phyloP scores from a whole-genome alignment of 768 basidiomycete genomes.

The Cyclocybe cylindracea region DNA sequence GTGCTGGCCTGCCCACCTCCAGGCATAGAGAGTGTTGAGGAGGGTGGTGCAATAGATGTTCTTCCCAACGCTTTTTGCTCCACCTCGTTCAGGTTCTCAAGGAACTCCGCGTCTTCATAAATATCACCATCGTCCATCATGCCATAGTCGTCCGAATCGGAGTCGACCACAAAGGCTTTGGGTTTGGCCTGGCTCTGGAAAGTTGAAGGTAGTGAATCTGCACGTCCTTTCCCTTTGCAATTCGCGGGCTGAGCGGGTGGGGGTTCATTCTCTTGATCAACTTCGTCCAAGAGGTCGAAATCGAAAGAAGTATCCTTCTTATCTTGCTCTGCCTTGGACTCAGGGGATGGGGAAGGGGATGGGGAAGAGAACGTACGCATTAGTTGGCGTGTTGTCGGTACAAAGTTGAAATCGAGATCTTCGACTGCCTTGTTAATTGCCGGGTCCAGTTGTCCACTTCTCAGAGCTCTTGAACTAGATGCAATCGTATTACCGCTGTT shows the following conservation, averaged over 20 bases:
- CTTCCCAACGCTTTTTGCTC: constrained; percentile 20
- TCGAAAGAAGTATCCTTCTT: constrained; percentile 23
- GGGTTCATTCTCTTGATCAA: constrained; percentile 15
- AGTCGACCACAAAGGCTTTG: not conserved
- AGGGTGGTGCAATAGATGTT: not conserved
- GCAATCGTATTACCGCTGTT: not conserved
- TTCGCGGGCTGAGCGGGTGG: constrained; percentile 3
- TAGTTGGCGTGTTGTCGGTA: constrained; percentile 17
- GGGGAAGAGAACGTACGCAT: constrained; percentile 3
- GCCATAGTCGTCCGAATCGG: constrained; percentile 23
- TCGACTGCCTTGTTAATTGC: constrained; percentile 2
- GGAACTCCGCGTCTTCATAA: constrained; percentile 14
- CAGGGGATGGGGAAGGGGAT: constrained; percentile 8
- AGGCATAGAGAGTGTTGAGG: not conserved
- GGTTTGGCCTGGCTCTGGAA: not conserved
- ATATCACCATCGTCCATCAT: constrained; percentile 22
- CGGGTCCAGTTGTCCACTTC: not conserved
- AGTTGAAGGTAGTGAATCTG: not conserved
- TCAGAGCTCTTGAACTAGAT: constrained; percentile 1
- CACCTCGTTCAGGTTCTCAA: constrained; percentile 28
- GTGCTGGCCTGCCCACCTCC: not conserved
- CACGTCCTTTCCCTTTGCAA: constrained; percentile 19
- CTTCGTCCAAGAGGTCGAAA: constrained; percentile 25
- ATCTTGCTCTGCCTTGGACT: constrained; percentile 9
- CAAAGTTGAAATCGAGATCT: constrained; percentile 16